Conservation (phyloP, 2,329 filamentous ascomycete species). For the Verticillium tricorpus region DNA sequence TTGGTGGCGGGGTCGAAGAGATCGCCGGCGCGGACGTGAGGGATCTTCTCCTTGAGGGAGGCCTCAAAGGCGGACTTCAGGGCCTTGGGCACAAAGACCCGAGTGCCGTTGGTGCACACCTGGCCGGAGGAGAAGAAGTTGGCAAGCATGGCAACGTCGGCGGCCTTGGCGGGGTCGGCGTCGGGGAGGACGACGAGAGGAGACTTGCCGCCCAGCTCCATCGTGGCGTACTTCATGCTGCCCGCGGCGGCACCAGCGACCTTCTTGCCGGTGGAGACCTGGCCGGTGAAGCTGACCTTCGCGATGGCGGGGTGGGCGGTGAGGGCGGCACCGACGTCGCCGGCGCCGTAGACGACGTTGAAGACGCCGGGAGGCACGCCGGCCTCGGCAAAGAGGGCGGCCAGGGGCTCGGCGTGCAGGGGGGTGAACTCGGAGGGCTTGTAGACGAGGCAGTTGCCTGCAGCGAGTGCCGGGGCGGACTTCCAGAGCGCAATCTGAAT, state of each 20-base stretch:
- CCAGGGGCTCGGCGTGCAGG: conserved; percentile 72
- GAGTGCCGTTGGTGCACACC: conserved; percentile 88
- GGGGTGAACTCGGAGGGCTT: conserved; percentile 87
- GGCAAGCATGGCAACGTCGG: conserved; percentile 86
- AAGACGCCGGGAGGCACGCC: conserved; percentile 79
- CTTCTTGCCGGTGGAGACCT: conserved; percentile 77
- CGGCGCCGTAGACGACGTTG: conserved; percentile 79
- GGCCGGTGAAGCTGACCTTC: conserved; percentile 87
- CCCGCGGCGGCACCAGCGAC: conserved; percentile 72
- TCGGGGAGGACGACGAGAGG: conserved; percentile 77
- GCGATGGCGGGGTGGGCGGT: conserved; percentile 68
- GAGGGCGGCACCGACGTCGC: conserved; percentile 70
- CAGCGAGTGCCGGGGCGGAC: conserved; percentile 77
- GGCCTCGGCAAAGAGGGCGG: conserved; percentile 72
- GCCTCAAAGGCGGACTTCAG: conserved; percentile 67
- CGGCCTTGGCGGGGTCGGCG: conserved; percentile 73
- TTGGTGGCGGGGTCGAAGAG: conserved; percentile 71
- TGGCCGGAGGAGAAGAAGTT: conserved; percentile 91
- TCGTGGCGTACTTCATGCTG: conserved; percentile 85
- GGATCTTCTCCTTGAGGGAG: conserved; percentile 66
- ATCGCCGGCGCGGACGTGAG: conserved; percentile 71
- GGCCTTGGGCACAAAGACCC: conserved; percentile 71
- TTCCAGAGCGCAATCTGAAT: conserved; percentile 91
- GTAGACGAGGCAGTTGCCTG: conserved; percentile 87
- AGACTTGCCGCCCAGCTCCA: conserved; percentile 88